Conservation (phyloP, 345 rosid species). For the Aethionema arabicum region DNA sequence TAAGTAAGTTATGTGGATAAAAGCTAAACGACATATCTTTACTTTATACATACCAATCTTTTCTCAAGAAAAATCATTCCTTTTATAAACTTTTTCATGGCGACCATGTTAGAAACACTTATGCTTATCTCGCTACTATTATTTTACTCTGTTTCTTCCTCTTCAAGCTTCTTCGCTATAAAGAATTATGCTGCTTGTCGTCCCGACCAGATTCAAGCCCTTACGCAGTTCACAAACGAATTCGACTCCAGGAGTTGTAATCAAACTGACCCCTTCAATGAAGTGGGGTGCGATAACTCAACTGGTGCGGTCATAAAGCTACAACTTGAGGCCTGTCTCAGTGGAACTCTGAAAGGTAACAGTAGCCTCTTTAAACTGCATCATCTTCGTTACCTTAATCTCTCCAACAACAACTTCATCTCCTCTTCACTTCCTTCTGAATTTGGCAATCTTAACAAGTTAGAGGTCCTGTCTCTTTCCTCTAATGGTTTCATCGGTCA, state of each 20-base stretch:
- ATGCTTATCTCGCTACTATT: constrained; percentile 5
- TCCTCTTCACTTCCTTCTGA: constrained; percentile 15
- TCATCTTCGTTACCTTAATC: constrained; percentile 1
- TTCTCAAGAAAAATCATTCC: background rate
- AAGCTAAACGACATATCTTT: background rate
- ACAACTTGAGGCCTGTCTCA: background rate
- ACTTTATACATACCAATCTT: background rate
- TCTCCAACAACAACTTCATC: background rate
- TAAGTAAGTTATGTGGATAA: no score
- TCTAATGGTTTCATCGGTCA: constrained; percentile 3
- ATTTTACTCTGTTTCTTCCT: background rate
- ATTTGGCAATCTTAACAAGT: constrained; percentile 19
- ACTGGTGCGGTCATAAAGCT: constrained; percentile 4
- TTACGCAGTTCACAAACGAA: constrained; percentile 15
- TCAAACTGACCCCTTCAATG: background rate
- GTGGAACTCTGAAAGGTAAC: constrained; percentile 10
- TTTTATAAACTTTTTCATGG: background rate
- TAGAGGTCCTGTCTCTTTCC: constrained; percentile 6
- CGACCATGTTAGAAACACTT: background rate
- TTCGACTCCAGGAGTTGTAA: constrained; percentile 15
- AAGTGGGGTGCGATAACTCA: constrained; percentile 16
- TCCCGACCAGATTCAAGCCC: constrained; percentile 11
- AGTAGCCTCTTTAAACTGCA: constrained; percentile 22
- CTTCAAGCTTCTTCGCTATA: background rate
- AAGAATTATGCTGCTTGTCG: background rate